phyloP scores from a whole-genome alignment of 2,329 filamentous ascomycete genomes.

The Chaetomiaceae sp. region DNA sequence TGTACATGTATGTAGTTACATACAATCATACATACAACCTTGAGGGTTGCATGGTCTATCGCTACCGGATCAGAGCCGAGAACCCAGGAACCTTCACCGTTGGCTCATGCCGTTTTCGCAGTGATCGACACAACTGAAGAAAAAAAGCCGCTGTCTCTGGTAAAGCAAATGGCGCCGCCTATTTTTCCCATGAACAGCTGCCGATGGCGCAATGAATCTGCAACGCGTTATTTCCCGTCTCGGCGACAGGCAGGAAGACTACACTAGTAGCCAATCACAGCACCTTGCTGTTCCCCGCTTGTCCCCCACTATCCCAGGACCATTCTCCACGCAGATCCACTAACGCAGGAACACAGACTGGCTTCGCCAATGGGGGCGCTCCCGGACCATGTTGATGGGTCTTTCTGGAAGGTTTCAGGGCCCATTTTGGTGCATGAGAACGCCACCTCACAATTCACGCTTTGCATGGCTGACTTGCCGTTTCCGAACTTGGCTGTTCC shows the following conservation, averaged over 20 bases:
- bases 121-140: slow-evolving; percentile 7
- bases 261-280: slow-evolving; percentile 4
- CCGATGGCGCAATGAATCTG: slow-evolving; percentile 20
- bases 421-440: slow-evolving; percentile 13
- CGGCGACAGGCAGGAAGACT: slow-evolving; percentile 9
- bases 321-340: slow-evolving; percentile 11
- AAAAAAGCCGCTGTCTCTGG: background rate
- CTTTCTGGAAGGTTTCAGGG: slow-evolving; percentile 25
- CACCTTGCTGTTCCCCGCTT: background rate
- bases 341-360: slow-evolving; percentile 23
- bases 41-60: background rate
- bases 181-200: slow-evolving; percentile 1
- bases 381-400: slow-evolving; percentile 22
- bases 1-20: too few relatives aligned
- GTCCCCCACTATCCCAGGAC: background rate
- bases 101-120: background rate
- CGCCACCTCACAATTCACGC: slow-evolving; percentile 16
- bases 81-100: background rate
- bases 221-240: slow-evolving; percentile 16
- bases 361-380: slow-evolving; percentile 20
- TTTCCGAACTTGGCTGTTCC: background rate
- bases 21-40: too few relatives aligned
- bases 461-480: background rate
- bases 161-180: background rate
- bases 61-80: background rate